Base-by-base conservation (phyloP, 106 monocot genomes). In the Dioscorea dumetorum region DNA sequence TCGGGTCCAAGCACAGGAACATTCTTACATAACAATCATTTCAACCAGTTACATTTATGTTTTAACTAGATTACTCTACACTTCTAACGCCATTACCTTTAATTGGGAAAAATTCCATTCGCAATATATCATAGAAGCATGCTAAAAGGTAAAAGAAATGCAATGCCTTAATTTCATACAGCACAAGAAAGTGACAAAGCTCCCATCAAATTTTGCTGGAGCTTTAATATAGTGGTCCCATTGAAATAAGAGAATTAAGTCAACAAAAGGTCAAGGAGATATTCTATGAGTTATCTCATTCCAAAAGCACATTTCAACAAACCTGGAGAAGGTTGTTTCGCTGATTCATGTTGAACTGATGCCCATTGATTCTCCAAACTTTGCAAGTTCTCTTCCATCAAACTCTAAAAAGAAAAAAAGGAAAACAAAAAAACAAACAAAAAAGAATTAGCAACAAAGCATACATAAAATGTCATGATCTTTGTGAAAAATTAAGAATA, bases 301-400 rank as follows among this genome's bases (percentile, higher is more conserved):
- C 41, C 24, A 51, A 32, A 52, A 52, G 18, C 32, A 74, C 65
- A 56, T 8, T 76, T 53, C 28, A 49, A 74, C 64, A 20, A 60
- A 91, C 91, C 91, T 72, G 91, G 66, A 48, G 80, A 78, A 73
- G 91, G 91, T 48, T 82, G 72, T 63, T 72, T 87, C 24, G 73
- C 54, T n/a, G 84, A 85, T 50, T 87, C 91, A 9, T 68, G 82
- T 58, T 87, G 80, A 75, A 87, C 63, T 4, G 57, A 31, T 53
- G 66, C 79, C 82, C 82, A 85, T 57, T 80, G 77, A 21, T 75
- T 72, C 68, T 87, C 91, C 70, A 91, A 77, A 65, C 28, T 70
- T 61, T 73, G 87, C 34, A 87, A 76, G 50, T n/a, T 67, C 32
- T 70, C 80, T 82, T 91, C 82, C 62, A 84, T 52, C 31, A 61